phyloP scores from a whole-genome alignment of 177 flowering plant species.

The Vitis hybrid region DNA sequence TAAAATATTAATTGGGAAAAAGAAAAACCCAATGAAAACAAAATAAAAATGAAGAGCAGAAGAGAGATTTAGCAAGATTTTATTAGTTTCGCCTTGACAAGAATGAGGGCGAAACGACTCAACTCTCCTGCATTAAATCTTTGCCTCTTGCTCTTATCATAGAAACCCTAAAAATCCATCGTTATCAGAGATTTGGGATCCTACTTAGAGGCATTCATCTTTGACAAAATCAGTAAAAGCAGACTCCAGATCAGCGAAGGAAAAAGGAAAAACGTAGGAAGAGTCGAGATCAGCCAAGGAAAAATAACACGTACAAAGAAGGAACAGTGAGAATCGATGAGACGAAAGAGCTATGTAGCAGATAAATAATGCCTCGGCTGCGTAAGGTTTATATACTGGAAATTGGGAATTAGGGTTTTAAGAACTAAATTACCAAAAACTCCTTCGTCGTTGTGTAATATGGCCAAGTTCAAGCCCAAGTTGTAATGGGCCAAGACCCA shows the following conservation, averaged over 20 bases:
- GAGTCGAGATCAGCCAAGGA: not conserved
- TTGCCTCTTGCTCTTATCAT: slow-evolving; percentile 4
- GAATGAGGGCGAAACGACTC: slow-evolving; percentile 46
- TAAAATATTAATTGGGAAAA: not conserved
- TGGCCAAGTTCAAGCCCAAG: not conserved
- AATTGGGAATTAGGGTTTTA: slow-evolving; percentile 14
- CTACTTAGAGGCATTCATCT: slow-evolving; percentile 11
- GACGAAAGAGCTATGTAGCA: not conserved
- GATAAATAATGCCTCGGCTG: not conserved
- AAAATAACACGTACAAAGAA: not conserved
- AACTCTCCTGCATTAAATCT: slow-evolving; percentile 35
- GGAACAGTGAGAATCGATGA: not conserved
- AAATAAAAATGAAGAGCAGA: not conserved
- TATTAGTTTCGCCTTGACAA: slow-evolving; percentile 42
- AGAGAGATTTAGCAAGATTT: slow-evolving; percentile 26
- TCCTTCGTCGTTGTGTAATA: not conserved
- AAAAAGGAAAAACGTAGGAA: not conserved
- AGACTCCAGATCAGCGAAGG: not conserved
- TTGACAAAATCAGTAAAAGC: not conserved
- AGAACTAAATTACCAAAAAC: not conserved
- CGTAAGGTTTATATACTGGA: slow-evolving; percentile 3
- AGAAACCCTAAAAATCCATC: not conserved
- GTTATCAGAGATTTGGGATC: slow-evolving; percentile 11
- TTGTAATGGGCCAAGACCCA: too few species aligned
- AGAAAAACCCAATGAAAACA: not conserved